phyloP scores from a whole-genome alignment of 805 yeast species.

The Wickerhamiella australiensis region DNA sequence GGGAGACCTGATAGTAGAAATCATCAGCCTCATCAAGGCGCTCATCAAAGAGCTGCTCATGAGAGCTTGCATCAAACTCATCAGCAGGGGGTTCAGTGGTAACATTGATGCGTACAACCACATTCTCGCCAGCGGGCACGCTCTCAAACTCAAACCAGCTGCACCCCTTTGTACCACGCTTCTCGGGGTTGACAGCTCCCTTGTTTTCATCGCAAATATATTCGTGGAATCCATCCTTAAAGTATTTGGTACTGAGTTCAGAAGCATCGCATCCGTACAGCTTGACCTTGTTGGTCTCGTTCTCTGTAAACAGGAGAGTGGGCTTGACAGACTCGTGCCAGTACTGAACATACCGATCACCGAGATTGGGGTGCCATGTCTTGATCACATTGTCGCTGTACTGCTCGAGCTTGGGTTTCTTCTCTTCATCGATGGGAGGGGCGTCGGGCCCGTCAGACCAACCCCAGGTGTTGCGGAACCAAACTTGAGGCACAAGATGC shows the following conservation, averaged over 20 bases:
- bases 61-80: slow-evolving; percentile 54
- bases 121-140: slow-evolving; percentile 78
- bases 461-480: slow-evolving; percentile 85
- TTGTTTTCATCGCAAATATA: slow-evolving; percentile 49
- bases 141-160: slow-evolving; percentile 74
- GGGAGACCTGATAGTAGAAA: slow-evolving; percentile 79
- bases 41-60: slow-evolving; percentile 54
- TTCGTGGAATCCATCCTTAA: slow-evolving; percentile 89
- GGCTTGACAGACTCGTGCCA: slow-evolving; percentile 57
- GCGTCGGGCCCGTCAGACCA: slow-evolving; percentile 52
- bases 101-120: slow-evolving; percentile 56
- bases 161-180: slow-evolving; percentile 67
- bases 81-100: slow-evolving; percentile 26
- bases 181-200: slow-evolving; percentile 56
- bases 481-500: slow-evolving; percentile 73
- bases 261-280: slow-evolving; percentile 44
- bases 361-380: slow-evolving; percentile 57
- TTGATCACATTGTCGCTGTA: slow-evolving; percentile 38
- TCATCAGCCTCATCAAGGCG: slow-evolving; percentile 86
- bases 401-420: slow-evolving; percentile 31
- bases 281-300: slow-evolving; percentile 64
- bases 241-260: slow-evolving; percentile 42
- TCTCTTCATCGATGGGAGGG: neutral
- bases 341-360: slow-evolving; percentile 51
- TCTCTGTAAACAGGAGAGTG: slow-evolving; percentile 68